phyloP scores from a whole-genome alignment of 192 early-diverging fungal species.

The Coemansia sp. region DNA sequence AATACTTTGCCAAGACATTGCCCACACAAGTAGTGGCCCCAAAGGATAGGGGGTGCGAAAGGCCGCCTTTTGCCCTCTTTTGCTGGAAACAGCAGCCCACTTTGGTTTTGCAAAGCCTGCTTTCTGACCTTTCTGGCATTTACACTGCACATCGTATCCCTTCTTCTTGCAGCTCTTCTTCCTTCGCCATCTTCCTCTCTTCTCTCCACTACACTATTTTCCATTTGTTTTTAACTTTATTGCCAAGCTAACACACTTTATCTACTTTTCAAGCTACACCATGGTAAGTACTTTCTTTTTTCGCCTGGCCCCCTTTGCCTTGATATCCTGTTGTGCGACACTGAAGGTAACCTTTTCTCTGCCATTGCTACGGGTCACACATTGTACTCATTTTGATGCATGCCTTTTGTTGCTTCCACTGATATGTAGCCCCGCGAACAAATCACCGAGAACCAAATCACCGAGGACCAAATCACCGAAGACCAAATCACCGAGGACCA shows the following conservation, averaged over 20 bases:
- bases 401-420: neutral
- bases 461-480: no score
- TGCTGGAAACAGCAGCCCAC: neutral
- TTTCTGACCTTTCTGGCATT: conserved; percentile 4
- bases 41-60: neutral
- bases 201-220: neutral
- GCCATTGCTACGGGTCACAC: neutral
- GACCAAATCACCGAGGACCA: no score
- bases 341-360: neutral
- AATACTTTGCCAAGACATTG: neutral
- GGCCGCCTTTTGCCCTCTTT: neutral
- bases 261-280: neutral
- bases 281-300: neutral
- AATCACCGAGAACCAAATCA: neutral
- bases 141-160: neutral
- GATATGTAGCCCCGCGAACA: neutral
- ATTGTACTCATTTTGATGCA: neutral
- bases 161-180: neutral
- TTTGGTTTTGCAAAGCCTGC: neutral
- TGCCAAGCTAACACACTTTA: neutral
- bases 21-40: neutral
- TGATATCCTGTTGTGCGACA: neutral
- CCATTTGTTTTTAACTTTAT: neutral
- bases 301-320: neutral
- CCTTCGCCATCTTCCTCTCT: neutral